Conservation (phyloP, 306 rosid genomes). For the Cicer bijugum region DNA sequence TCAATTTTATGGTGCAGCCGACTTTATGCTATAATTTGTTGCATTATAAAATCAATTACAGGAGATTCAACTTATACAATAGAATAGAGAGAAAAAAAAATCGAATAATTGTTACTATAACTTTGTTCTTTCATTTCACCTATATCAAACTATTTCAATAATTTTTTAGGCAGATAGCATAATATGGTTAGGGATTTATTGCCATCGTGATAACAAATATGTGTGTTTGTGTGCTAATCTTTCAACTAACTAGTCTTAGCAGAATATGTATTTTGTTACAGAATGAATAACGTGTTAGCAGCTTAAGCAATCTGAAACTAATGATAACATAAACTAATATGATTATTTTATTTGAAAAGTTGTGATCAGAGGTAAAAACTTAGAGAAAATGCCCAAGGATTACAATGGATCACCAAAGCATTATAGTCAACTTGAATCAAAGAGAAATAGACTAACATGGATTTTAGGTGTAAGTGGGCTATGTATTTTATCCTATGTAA, state of each 20-base stretch:
- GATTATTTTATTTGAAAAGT: constrained; percentile 12
- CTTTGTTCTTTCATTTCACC: too few species aligned
- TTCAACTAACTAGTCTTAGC: neutral
- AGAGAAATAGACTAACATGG: constrained; percentile 74
- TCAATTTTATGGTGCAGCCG: too few species aligned
- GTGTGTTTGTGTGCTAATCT: neutral
- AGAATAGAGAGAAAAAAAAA: too few species aligned
- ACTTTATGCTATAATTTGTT: too few species aligned
- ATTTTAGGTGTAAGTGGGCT: constrained; percentile 78
- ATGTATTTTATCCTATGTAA: constrained; percentile 69
- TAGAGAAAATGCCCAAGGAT: constrained; percentile 71
- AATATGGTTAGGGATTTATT: too few species aligned
- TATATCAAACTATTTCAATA: too few species aligned
- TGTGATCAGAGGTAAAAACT: constrained; percentile 31
- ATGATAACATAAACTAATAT: constrained; percentile 32
- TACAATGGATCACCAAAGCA: constrained; percentile 89
- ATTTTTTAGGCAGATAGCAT: too few species aligned
- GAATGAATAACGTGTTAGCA: neutral
- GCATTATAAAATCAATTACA: too few species aligned
- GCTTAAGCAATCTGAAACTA: neutral
- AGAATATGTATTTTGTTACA: too few species aligned
- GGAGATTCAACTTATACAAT: too few species aligned
- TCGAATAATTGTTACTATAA: too few species aligned
- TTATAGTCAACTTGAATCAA: constrained; percentile 62
- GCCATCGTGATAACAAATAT: too few species aligned